These are phyloP conservation scores for Pestalotiopsis sp. DNA, from an alignment of 2,329 filamentous ascomycete species.

Conservation along the genomic window DNA sequence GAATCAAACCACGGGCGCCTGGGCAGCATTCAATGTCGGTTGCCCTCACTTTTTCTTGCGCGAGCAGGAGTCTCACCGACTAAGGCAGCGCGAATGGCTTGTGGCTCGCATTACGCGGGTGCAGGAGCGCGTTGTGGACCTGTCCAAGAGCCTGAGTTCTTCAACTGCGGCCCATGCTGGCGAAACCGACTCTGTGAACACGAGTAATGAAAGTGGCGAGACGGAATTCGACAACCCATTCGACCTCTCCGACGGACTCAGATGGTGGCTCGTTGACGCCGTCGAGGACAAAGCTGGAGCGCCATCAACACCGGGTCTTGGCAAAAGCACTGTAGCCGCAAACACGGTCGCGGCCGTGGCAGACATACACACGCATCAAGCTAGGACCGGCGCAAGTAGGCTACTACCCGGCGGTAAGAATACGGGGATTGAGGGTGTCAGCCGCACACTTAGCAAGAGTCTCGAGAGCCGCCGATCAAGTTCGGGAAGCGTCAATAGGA, in stretches of 20 bases:
- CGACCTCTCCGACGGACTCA: conserved; percentile 88
- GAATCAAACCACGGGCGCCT: conserved; percentile 91
- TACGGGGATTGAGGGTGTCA: conserved; percentile 70
- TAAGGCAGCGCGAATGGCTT: conserved; percentile 91
- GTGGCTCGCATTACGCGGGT: conserved; percentile 89
- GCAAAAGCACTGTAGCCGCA: conserved; percentile 88
- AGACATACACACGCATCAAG: conserved; percentile 60
- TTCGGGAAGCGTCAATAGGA: conserved; percentile 70
- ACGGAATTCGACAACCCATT: conserved; percentile 93
- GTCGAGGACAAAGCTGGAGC: conserved; percentile 90
- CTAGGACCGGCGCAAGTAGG: conserved; percentile 41
- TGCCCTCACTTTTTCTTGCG: conserved; percentile 96
- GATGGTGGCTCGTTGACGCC: conserved; percentile 96
- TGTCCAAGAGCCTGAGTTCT: conserved; percentile 72
- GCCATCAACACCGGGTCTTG: conserved; percentile 88
- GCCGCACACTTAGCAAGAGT: conserved; percentile 81
- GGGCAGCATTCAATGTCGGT: conserved; percentile 98
- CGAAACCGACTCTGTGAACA: conserved; percentile 53
- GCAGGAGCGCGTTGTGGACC: conserved; percentile 90
- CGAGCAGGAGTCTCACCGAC: conserved; percentile 85
- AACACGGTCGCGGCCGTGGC: conserved; percentile 87
- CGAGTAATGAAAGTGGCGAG: conserved; percentile 44
- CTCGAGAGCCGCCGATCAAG: conserved; percentile 91
- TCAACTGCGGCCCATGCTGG: conserved; percentile 43
- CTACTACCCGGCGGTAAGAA: conserved; percentile 37